Evolutionary conservation across 2,329 filamentous ascomycete genomes (phyloP).

Genomic region (Sphaerostilbella broomeana): DNA sequence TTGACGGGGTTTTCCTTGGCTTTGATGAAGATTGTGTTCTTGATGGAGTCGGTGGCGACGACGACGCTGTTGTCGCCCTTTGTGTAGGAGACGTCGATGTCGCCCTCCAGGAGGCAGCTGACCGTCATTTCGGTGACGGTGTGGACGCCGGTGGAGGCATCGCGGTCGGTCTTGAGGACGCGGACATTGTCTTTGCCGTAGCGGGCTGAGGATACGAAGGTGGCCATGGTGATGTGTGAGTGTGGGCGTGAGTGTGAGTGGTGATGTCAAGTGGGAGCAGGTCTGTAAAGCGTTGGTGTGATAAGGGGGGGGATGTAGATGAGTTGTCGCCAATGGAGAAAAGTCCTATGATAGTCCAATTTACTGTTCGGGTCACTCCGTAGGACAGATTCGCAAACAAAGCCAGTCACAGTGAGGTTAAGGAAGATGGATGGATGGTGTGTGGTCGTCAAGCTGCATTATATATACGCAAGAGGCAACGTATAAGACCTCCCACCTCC

Average conservation of each 20-base stretch:
- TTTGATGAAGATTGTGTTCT: conserved; percentile 93
- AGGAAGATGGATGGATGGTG: too few relatives aligned
- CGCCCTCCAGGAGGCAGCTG: conserved; percentile 84
- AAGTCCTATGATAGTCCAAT: too few relatives aligned
- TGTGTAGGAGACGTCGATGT: conserved; percentile 87
- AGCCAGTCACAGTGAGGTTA: too few relatives aligned
- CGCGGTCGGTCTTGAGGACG: conserved; percentile 85
- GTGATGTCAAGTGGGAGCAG: too few relatives aligned
- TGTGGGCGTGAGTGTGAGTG: conserved; percentile 12
- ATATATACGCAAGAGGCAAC: too few relatives aligned
- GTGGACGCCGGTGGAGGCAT: conserved; percentile 70
- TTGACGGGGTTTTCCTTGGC: conserved; percentile 90
- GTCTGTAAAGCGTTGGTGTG: too few relatives aligned
- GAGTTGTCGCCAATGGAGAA: too few relatives aligned
- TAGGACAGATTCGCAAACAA: too few relatives aligned
- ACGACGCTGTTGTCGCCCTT: conserved; percentile 89
- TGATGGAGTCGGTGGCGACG: conserved; percentile 95
- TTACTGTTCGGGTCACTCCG: too few relatives aligned
- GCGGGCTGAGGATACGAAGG: conserved; percentile 58
- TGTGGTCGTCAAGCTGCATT: too few relatives aligned
- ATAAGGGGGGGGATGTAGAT: too few relatives aligned
- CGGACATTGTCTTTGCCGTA: conserved; percentile 98
- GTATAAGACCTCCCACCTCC: too few relatives aligned
- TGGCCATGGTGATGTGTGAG: conserved; percentile 24
- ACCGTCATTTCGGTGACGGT: conserved; percentile 93